Evolutionary conservation across 768 basidiomycete genomes (phyloP), one percentile per base, ranked within the genome.

Genomic region (Pisolithus orientalis): DNA sequence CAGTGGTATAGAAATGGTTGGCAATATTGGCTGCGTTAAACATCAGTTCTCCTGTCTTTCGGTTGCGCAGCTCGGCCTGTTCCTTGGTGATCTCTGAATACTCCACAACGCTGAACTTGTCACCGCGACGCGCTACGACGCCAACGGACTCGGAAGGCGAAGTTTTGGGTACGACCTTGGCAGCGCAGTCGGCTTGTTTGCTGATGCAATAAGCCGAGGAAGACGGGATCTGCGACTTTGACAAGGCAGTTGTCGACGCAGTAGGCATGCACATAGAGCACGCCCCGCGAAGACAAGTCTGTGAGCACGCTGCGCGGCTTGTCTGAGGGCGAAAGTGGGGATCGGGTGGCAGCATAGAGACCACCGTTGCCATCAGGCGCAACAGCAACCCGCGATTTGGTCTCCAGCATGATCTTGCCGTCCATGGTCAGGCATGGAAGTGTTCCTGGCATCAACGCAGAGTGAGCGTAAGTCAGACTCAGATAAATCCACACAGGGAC

Each of bases 221-320:
- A 99, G 64, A 94, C 82, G 13, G 96, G 96, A 67, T 99, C 96
- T 45, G 94, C 96, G 50, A 99, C 91, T 55, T 86, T 83, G 57
- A 97, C 96, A 53, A 99, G 87, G 70, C 96, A 98, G 75, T 99
- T 99, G 76, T 99, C 96, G 61, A 99, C 96, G 63, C 95, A 85
- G 74, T 96, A 98, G 2, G 85, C 89, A 70, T 99, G 95, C 46
- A 99, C 78, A 70, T 95, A 96, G 53, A 83, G 78, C 56, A 98
- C 73, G 39, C 83, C 80, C 58, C 92, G 90, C 39, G 72, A 65
- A 25, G 75, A 72, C 57, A 98, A 79, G 67, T 98, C 93, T 39
- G 86, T 77, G 39, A 99, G 84, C 45, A 98, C 93, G 21, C 87
- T 87, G 50, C 70, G 77, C 17, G 80, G 74, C 57, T 78, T 77